Base-by-base conservation (phyloP, 2,329 filamentous ascomycete species). In the Alternaria incomplexa region DNA sequence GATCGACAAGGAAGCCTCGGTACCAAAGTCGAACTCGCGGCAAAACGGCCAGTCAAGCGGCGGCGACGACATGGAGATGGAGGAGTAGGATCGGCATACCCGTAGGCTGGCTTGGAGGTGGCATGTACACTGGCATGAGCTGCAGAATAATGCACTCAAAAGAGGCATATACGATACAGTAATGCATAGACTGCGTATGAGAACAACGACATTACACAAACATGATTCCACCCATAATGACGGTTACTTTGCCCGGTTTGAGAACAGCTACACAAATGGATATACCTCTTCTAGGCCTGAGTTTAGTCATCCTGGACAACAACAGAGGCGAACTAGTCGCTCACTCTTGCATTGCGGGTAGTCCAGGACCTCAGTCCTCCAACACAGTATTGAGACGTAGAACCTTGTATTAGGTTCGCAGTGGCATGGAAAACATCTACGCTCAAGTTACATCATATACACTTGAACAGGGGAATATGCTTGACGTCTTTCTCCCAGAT, bases 1-100 rank as follows among this genome's bases (percentile, higher is more conserved):
- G 95, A 98, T 99, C 76, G 96, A 98, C 84, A 98, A 98, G 84
- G 96, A 99, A 81, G 96, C 96, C 4, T 96, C 93, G 6, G 92
- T 97, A 81, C 93, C 95, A 88, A 80, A 80, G 62, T 64, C 73
- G 6, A 76, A 71, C 48, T 55, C 63, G 12, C 65, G 71, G 64
- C 72, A 75, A 44, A 77, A 74, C 40, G 76, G 72, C 26, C 69
- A 70, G 20, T 65, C 71, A 10, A 66, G 66, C 11, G 68, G 67
- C 25, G 74, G 75, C 20, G 74, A 72, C 25, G 77, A 79, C 44
- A 76, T 77, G 45, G 77, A 79, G 15, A 62, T 62, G 60, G 60
- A 62, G 32, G 60, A 62, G 46, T 62, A 59, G 56, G 20, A 30
- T 32, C n/a, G 32, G 32, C 48, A 32, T n/a, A 23, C 48, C 17